These are phyloP conservation scores for Mrakia frigida DNA, from an alignment of 768 basidiomycete species.

Conservation along the genomic window DNA sequence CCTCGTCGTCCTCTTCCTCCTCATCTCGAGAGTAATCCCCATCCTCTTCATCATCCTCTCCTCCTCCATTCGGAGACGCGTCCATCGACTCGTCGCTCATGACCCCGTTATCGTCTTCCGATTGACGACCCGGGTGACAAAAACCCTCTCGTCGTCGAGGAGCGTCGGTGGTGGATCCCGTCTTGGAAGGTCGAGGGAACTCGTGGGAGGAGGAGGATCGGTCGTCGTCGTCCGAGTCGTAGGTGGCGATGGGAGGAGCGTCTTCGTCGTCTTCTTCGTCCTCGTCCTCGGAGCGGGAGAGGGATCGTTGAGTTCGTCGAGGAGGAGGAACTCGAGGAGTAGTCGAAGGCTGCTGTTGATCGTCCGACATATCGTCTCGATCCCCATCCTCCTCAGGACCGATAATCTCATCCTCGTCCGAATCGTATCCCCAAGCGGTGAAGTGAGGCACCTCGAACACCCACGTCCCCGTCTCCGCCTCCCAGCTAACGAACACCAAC, in stretches of 20 bases:
- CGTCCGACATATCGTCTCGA: neutral
- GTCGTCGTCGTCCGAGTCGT: conserved; percentile 24
- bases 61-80: conserved; percentile 7
- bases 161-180: neutral
- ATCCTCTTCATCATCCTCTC: neutral
- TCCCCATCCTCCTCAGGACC: conserved; percentile 13
- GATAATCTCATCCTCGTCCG: conserved; percentile 38
- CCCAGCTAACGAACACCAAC: conserved; percentile 66
- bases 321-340: conserved; percentile 2
- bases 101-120: conserved; percentile 14
- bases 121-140: conserved; percentile 11
- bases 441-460: conserved; percentile 92
- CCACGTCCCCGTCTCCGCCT: conserved; percentile 79
- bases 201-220: neutral
- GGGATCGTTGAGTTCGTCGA: neutral
- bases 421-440: conserved; percentile 43
- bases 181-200: neutral
- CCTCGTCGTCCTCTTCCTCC: conserved; percentile 32
- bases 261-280: conserved; percentile 15
- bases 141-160: conserved; percentile 7
- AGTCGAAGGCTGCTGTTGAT: neutral
- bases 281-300: neutral
- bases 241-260: conserved; percentile 17
- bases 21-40: conserved; percentile 20
- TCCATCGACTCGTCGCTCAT: conserved; percentile 21